These are phyloP conservation scores for Hemileccinum impolitum DNA, from an alignment of 768 basidiomycete species.

Conservation along the genomic window DNA sequence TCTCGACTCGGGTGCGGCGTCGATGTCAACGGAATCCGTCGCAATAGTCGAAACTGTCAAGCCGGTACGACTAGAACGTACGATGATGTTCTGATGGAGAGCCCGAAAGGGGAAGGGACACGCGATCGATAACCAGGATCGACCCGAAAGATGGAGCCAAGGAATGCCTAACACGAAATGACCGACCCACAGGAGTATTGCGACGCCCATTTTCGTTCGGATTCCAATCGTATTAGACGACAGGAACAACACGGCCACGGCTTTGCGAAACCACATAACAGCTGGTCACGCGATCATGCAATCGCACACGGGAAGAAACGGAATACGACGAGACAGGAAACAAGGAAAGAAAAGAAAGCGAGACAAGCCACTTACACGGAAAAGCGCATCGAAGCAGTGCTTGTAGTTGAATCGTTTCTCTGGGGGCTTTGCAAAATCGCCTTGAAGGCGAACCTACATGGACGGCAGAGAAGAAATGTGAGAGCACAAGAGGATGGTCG, in stretches of 20 bases:
- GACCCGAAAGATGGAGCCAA: neutral
- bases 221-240: neutral
- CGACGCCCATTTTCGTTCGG: too few relatives aligned
- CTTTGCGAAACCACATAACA: neutral
- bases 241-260: slow-evolving; percentile 5
- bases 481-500: neutral
- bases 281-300: neutral
- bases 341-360: neutral
- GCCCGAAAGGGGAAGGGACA: neutral
- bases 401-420: slow-evolving; percentile 90
- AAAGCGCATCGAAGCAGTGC: slow-evolving; percentile 84
- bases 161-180: neutral
- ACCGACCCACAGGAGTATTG: neutral
- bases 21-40: neutral
- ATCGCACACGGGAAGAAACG: neutral
- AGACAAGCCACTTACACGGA: slow-evolving; percentile 56
- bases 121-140: neutral
- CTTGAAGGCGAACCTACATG: slow-evolving; percentile 72
- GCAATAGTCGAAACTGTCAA: neutral
- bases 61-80: neutral
- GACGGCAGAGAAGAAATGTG: neutral
- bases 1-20: neutral
- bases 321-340: neutral
- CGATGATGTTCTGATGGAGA: neutral
- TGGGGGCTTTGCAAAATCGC: slow-evolving; percentile 84